Base-by-base conservation (phyloP, 805 yeast species). In the Yarrowia deformans region DNA sequence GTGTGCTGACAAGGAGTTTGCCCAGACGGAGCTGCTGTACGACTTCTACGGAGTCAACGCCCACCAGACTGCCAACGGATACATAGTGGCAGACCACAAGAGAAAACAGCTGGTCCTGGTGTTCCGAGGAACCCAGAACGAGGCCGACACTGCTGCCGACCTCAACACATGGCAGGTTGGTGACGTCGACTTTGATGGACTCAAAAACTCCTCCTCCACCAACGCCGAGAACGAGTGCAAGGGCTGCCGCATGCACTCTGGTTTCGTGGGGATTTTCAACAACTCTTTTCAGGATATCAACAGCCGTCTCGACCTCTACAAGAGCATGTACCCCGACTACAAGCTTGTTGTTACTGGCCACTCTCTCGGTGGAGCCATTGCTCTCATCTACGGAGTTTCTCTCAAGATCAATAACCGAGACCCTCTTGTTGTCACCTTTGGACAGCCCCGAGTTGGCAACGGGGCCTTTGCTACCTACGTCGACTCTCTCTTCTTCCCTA, bases 391-490 rank as follows among this genome's bases (percentile, higher is more conserved):
- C 35, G 69, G 69, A 3, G 42, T 66, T 14, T 35, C 49, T 8
- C 60, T 66, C 43, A 50, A 42, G 43, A 42, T 66, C 34, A 50
- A 66, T 23, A 52, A 52, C 8, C 43, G 45, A 35, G 61, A 66
- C 16, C 69, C 69, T n/a, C 50, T 66, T 1, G 69, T 66, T 34
- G 49, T 66, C 43, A 52, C 69, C 14, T 52, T 40, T 42, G 69
- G 61, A 16, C 69, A 66, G 43, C 69, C 69, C 13, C 60, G 48
- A 32, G 69, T 66, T 40, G 69, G 69, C 4, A 66, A 66, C 32
- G 61, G 18, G 1, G 69, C 42, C 7, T 66, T 66, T 16, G 69
- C 69, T 8, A 12, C 42, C 13, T 66, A 35, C 10, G 60, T 66
- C 42, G 69, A 66, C 45, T 34, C 49, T 18, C 50, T 66, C 9